Base-by-base conservation (phyloP, 805 yeast species). In the Wickerhamomyces silvicola region DNA sequence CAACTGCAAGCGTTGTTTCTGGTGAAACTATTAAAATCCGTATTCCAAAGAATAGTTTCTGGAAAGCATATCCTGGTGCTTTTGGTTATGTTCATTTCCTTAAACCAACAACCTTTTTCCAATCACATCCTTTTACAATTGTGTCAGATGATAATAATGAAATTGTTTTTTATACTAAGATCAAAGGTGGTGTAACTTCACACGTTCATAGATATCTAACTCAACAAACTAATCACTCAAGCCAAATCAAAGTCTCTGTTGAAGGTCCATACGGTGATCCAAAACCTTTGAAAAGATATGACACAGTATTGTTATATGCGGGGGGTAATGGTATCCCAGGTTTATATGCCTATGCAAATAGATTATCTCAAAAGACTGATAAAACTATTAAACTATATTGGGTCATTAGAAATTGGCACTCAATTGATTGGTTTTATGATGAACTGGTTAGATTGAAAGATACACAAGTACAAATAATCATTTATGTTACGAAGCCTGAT, bases 51-150 rank as follows among this genome's bases (percentile, higher is more conserved):
- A 41, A 80, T 81, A 17, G 48, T 6, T 45, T 48, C 34, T 75
- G 80, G 72, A 63, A 59, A 22, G 56, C 68, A 12, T 55, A 43
- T 35, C 78, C 86, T 6, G 81, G 83, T 33, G 60, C 70, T n/a
- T 74, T 56, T 48, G 75, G 70, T 4, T 81, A 65, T 46, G 54
- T 82, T 27, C 70, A 78, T 54, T 75, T 78, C 51, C 41, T 78
- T 32, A 58, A 68, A 25, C 61, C 69, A 16, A 48, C 57, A 3
- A 57, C 69, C 22, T 75, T 78, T 52, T 78, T 78, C 75, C 85
- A 81, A 51, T 72, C 80, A 6, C 86, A 81, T 50, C 90, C 90
- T 10, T 81, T 83, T 56, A 77, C 90, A 4, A 56, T 72, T 17
- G 62, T 71, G 24, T 66, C 66, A 32, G 53, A 66, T 5, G 48